Conservation (phyloP, 108 stramenopile genomes). For the Cylindrotheca closterium region DNA sequence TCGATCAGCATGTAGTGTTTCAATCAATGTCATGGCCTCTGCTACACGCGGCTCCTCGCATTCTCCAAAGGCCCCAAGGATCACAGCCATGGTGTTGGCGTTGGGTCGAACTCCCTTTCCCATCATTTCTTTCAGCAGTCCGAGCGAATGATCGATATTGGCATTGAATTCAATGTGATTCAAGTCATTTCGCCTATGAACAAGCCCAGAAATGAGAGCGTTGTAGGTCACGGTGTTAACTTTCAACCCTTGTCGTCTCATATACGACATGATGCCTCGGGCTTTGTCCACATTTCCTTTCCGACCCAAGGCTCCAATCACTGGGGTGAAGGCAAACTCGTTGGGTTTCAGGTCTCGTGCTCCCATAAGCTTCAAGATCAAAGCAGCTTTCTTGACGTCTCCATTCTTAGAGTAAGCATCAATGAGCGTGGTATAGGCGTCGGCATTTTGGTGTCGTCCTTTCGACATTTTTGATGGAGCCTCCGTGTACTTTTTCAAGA, state of each 20-base stretch:
- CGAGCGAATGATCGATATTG: slow-evolving; percentile 50
- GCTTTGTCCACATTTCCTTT: slow-evolving; percentile 55
- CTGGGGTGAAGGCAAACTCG: slow-evolving; percentile 73
- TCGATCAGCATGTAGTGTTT: slow-evolving; percentile 39
- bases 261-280: slow-evolving; percentile 56
- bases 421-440: slow-evolving; percentile 80
- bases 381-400: slow-evolving; percentile 53
- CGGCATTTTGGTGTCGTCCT: slow-evolving; percentile 69
- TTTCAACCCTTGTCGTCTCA: slow-evolving; percentile 28
- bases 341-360: slow-evolving; percentile 60
- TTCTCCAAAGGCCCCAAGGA: slow-evolving; percentile 67
- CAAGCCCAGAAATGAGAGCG: slow-evolving; percentile 70
- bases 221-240: slow-evolving; percentile 54
- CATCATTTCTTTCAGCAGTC: slow-evolving; percentile 57
- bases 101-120: slow-evolving; percentile 52
- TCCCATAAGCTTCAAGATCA: slow-evolving; percentile 58
- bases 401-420: slow-evolving; percentile 72
- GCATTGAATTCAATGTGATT: slow-evolving; percentile 13
- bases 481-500: slow-evolving; percentile 49
- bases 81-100: slow-evolving; percentile 51
- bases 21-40: slow-evolving; percentile 61
- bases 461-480: background rate
- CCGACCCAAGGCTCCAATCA: slow-evolving; percentile 69
- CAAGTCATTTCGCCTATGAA: slow-evolving; percentile 23
- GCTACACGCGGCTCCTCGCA: slow-evolving; percentile 56